Base-by-base conservation (phyloP, 768 basidiomycete species). In the Leccinum subgranulosum region DNA sequence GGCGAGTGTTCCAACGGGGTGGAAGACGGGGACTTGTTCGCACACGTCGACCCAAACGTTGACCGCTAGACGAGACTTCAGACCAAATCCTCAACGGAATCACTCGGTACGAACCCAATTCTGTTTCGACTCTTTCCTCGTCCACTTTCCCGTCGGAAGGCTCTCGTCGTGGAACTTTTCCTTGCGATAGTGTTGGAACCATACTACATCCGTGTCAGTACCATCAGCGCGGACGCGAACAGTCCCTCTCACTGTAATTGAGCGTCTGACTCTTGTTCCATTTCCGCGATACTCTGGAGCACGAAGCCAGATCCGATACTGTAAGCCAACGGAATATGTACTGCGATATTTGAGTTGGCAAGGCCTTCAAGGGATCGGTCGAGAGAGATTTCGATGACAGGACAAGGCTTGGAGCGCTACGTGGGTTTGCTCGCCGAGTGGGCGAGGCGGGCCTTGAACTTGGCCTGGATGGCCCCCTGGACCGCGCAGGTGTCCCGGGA, bases 101-200 rank as follows among this genome's bases (percentile, higher is more conserved):
- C 25, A 43, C 8, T 9, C 7, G 8, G 23, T 8, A 28, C 69
- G 3, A 61, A 85, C 88, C 94, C 94, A 97, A 62, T 88, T 88
- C 73, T 92, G 88, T 70, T 94, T 97, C n/a, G 92, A 94, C 71
- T 97, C 94, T 55, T 88, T 80, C 68, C 90, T 90, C 9, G 92
- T 90, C 94, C 94, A 97, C 72, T 94, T 94, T 34, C 87, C 90
- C 10, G 86, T 81, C 4, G 89, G 87, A 50, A 91, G 70, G 57
- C 82, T 85, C 29, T 86, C 84, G 60, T 92, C 89, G 46, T 92
- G 86, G 62, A 97, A 92, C 63, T 88, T 86, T 60, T 94, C 90
- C 62, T 87, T 90, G 54, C 94, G 79, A 70, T 92, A 94, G 62
- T 90, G 87, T 62, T 91, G 89, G 76, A 95, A 97, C 94, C 94